Percentiles rank a stretch among this genome's conserved stretches.
Evolutionary conservation across 805 yeast species (phyloP).

Genomic region (Wickerhamiella galacta): DNA sequence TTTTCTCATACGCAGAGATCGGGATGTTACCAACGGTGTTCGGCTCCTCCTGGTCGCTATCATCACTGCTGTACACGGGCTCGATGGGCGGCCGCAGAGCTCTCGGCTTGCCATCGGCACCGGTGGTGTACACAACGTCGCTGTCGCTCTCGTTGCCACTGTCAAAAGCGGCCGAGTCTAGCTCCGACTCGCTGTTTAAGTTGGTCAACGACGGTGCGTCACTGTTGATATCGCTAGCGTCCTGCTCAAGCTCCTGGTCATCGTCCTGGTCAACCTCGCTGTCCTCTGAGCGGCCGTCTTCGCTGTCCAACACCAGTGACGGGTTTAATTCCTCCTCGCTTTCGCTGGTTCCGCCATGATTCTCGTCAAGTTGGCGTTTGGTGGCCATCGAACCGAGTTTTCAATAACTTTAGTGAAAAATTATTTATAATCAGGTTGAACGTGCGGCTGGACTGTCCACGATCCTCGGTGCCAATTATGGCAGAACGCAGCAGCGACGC

Average conservation of each 20-base stretch:
- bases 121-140: constrained; percentile 21
- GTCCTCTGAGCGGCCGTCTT: no score
- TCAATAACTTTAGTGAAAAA: background rate
- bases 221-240: constrained; percentile 12
- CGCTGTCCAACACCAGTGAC: background rate
- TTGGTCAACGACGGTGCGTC: constrained; percentile 32
- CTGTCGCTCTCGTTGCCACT: constrained; percentile 23
- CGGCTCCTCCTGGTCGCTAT: constrained; percentile 60
- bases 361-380: constrained; percentile 1
- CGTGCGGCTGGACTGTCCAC: background rate
- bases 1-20: constrained; percentile 81
- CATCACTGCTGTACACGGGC: constrained; percentile 91
- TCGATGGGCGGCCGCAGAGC: constrained; percentile 74
- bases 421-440: background rate
- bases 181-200: constrained; percentile 43
- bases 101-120: constrained; percentile 64
- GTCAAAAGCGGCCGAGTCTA: constrained; percentile 17
- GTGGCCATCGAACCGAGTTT: background rate
- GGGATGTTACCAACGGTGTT: constrained; percentile 94
- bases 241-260: constrained; percentile 4
- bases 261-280: constrained; percentile 12
- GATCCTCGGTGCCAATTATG: background rate
- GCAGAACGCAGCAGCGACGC: background rate
- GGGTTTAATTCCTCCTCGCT: background rate
- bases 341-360: background rate